Evolutionary conservation across 2,329 filamentous ascomycete species (phyloP), one percentile per base, ranked within the genome.

Genomic region (Raffaelea arxii): DNA sequence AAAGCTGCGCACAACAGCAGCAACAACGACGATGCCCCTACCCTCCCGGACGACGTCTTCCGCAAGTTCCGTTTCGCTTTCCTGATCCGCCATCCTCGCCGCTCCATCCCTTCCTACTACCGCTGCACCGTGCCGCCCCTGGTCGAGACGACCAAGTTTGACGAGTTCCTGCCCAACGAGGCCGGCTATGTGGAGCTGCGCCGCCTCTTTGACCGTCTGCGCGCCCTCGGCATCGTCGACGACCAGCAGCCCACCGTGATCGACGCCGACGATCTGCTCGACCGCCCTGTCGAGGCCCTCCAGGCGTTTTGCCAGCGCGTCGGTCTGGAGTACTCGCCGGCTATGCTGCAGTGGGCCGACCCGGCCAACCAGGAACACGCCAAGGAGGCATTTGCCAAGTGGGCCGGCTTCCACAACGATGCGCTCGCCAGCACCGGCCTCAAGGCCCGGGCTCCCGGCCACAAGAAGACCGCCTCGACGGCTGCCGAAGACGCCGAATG

Each of bases 361-460:
- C 80, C 83, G 44, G 82, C 85, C 53, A 82, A 84, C 56, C 80
- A 88, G 55, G 56, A 67, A 44, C 70, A 77, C 51, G 91, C 90
- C 3, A 72, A 75, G 54, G 74, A 79, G 52, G 82, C 81, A 18
- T 97, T 97, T 67, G 88, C 90, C 67, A 97, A 98, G 70, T 97
- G 92, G 92, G 85, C 82, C 55, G 92, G 92, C 11, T 97, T 94
- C 69, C 92, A 97, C 63, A 86, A 97, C 55, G 92, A 97, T 70
- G 92, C 89, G 14, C 86, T 97, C 56, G 73, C 85, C 55, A 94
- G 86, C 60, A 83, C 75, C 32, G 81, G 80, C 51, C 69, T 98
- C 58, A 83, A 82, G 61, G 78, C 86, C 2, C 74, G 86, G 59
- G 71, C 72, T 40, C 74, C 82, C 53, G 75, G 79, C 23, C 72